Conservation (phyloP, 139 green algal species). For the Auxenochlorella pyrenoidosa region DNA sequence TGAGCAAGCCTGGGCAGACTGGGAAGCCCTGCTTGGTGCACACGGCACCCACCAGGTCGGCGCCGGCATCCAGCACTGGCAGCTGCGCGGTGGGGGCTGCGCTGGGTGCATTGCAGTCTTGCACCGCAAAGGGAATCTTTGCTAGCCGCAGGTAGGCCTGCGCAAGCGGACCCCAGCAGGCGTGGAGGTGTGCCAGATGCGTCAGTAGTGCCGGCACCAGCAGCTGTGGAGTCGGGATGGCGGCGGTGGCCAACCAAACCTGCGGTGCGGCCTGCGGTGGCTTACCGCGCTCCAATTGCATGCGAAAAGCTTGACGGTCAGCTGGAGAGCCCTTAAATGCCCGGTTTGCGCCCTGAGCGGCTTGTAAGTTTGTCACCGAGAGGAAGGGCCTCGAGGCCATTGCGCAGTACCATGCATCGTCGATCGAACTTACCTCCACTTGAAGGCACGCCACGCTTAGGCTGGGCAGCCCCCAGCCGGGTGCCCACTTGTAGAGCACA, state of each 20-base stretch:
- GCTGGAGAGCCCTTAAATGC: no score
- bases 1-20: background rate
- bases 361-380: background rate
- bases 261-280: no score
- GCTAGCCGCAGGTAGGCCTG: conserved; percentile 47
- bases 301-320: no score
- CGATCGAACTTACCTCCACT: conserved; percentile 30
- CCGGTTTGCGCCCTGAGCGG: no score
- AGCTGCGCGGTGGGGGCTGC: conserved; percentile 40
- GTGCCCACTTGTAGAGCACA: conserved; percentile 28
- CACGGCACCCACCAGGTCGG: conserved; percentile 16
- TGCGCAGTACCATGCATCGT: no score
- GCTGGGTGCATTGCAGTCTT: conserved; percentile 28
- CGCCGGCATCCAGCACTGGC: conserved; percentile 34
- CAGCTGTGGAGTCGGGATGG: no score
- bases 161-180: background rate
- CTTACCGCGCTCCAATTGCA: no score
- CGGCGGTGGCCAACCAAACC: background rate
- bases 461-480: conserved; percentile 22
- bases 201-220: no score
- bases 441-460: conserved; percentile 32
- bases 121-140: conserved; percentile 27
- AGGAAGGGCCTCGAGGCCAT: no score
- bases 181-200: no score
- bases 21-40: background rate